phyloP scores from a whole-genome alignment of 2,329 filamentous ascomycete genomes.

The Macrophomina tecta region DNA sequence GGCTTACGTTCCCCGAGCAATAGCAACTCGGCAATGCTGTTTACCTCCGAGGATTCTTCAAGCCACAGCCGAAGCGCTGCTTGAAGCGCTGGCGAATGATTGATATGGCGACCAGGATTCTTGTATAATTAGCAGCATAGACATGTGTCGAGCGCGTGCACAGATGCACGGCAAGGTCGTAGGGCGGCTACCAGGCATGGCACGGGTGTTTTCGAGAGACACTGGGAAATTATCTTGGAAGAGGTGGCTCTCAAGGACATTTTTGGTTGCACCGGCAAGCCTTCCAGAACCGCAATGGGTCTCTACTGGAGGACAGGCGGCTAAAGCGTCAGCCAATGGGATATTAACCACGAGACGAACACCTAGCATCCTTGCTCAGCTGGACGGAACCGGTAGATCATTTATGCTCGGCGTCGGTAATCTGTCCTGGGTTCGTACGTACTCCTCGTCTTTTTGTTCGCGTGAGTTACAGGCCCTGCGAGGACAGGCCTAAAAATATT shows the following conservation, averaged over 20 bases:
- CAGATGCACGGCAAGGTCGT: neutral
- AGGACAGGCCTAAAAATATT: neutral
- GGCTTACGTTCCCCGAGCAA: neutral
- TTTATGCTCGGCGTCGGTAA: conserved; percentile 13
- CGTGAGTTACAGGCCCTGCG: neutral
- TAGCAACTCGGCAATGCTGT: neutral
- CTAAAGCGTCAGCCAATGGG: conserved; percentile 11
- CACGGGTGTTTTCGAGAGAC: neutral
- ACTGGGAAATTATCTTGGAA: conserved; percentile 1
- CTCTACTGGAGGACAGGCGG: conserved; percentile 13
- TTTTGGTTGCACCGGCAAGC: conserved; percentile 14
- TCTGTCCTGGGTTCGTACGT: neutral
- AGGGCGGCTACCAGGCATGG: conserved; percentile 14
- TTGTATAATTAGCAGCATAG: conserved; percentile 22
- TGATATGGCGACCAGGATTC: neutral
- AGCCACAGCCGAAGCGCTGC: conserved; percentile 3
- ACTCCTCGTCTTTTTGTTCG: neutral
- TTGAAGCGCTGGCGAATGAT: conserved; percentile 9
- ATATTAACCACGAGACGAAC: neutral
- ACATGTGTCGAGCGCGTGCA: neutral
- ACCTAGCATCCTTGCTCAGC: conserved; percentile 8
- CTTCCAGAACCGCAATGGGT: conserved; percentile 9
- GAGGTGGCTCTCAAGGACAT: neutral
- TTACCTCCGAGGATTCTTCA: neutral
- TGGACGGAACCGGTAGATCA: conserved; percentile 17